Conservation (phyloP, 176 grass and related monocot genomes). For the Avena insularis region DNA sequence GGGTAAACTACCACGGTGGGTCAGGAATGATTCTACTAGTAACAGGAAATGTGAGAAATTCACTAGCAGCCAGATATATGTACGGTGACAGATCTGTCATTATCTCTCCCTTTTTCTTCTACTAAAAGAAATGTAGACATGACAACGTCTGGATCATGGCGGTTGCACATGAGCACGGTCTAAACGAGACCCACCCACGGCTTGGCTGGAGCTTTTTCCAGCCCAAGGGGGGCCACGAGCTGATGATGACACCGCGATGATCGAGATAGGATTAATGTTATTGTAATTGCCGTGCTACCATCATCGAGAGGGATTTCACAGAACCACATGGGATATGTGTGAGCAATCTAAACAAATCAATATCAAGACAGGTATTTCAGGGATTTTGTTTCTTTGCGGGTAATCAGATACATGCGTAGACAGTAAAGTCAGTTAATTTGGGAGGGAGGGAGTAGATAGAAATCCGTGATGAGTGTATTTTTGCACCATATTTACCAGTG, state of each 20-base stretch:
- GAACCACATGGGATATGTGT: not conserved
- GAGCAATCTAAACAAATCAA: too few relatives aligned
- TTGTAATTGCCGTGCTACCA: not conserved
- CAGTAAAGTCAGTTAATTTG: too few relatives aligned
- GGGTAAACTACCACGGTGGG: not conserved
- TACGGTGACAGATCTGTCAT: slow-evolving; percentile 13
- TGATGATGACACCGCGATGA: slow-evolving; percentile 31
- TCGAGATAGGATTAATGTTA: not conserved
- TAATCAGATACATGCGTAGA: too few relatives aligned
- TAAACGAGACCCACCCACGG: slow-evolving; percentile 12
- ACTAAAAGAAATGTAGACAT: not conserved
- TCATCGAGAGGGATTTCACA: slow-evolving; percentile 35
- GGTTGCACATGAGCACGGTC: not conserved
- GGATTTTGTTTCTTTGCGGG: too few relatives aligned
- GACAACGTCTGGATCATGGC: slow-evolving; percentile 8
- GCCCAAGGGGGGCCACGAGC: slow-evolving; percentile 11
- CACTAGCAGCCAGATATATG: not conserved
- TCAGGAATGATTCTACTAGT: not conserved
- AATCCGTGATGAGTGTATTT: too few relatives aligned
- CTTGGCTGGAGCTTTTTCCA: slow-evolving; percentile 42
- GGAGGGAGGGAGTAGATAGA: too few relatives aligned
- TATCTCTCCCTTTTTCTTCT: not conserved
- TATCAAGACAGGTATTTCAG: too few relatives aligned
- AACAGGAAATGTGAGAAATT: not conserved
- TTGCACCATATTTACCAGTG: too few relatives aligned